Base-by-base conservation (phyloP, 306 rosid species). In the Cicer cuneatum region DNA sequence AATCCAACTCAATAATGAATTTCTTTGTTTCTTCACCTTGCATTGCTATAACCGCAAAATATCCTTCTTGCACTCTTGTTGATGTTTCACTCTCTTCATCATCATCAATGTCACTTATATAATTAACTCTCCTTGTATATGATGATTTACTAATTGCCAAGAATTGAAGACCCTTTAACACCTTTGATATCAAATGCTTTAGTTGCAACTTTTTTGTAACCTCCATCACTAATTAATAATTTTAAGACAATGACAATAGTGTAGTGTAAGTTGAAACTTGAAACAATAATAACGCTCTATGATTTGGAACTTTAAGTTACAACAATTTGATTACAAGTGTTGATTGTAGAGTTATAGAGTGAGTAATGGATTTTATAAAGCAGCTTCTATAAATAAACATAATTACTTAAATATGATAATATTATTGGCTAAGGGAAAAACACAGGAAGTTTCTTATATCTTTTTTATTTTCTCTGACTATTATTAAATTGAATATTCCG, bases 21-120 rank as follows among this genome's bases (percentile, higher is more conserved):
- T 96, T 92, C 77, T 82, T 69, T 18, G 46, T 47, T 70, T 87
- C 88, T 75, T 81, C 84, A n/a, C 92, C 96, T 6, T 84, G 69
- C 41, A 69, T 81, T 59, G 98, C 94, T 61, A 87, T 63, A n/a
- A 88, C 96, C 1, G 70, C 90, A 69, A 90, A 90, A 56, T 83
- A 82, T 10, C 92, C 98, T 78, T 89, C 72, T 1, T 89, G 86
- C 21, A 84, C 82, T 8, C 5, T 38, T 16, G 68, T 72, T 54
- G 46, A 58, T 1, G 12, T 72, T 45, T 60, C 75, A 13, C 11
- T 66, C 62, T 77, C 79, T n/a, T 79, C 75, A 14, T 41, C 72
- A 0, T 76, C 77, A 16, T 71, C 73, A 7, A 60, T 73, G 57
- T 71, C 74, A 7, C 51, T 38, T 0, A 46, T 16, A 62, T 49